A percentile compares a stretch with the other conserved stretches of the same genome.
Conservation (phyloP, 2,329 filamentous ascomycete genomes). For the Gremmenia infestans region DNA sequence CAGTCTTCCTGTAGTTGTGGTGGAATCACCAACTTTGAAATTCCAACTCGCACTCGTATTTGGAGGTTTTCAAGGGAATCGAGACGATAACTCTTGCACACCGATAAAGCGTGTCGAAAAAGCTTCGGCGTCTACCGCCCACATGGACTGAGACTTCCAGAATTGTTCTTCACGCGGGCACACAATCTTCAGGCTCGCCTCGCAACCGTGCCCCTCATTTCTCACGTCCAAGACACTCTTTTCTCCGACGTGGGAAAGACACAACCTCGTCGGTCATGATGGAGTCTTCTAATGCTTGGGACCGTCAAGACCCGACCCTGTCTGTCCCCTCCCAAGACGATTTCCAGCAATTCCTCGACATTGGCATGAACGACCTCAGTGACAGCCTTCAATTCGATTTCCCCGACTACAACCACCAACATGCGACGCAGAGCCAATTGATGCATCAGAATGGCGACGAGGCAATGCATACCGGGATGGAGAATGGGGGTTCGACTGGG, state of each 20-base stretch:
- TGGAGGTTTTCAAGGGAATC: too few relatives aligned
- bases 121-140: too few relatives aligned
- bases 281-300: conserved; percentile 41
- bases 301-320: conserved; percentile 51
- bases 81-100: too few relatives aligned
- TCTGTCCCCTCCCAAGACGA: conserved; percentile 51
- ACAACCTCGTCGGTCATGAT: conserved; percentile 21
- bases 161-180: too few relatives aligned
- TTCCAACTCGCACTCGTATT: too few relatives aligned
- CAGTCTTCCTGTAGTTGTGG: too few relatives aligned
- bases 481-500: conserved; percentile 16
- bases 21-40: too few relatives aligned
- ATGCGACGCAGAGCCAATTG: conserved; percentile 24
- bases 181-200: too few relatives aligned
- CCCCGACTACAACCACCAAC: conserved; percentile 42
- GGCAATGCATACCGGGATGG: conserved; percentile 45
- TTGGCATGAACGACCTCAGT: conserved; percentile 49
- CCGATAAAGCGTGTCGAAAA: too few relatives aligned
- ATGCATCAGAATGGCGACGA: conserved; percentile 32
- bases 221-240: background rate
- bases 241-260: background rate
- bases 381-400: conserved; percentile 58
- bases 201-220: conserved; percentile 1
- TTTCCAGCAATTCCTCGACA: conserved; percentile 60
- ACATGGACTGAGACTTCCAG: too few relatives aligned